Evolutionary conservation across 768 basidiomycete species (phyloP).

Genomic region (Termitomyces sp.): DNA sequence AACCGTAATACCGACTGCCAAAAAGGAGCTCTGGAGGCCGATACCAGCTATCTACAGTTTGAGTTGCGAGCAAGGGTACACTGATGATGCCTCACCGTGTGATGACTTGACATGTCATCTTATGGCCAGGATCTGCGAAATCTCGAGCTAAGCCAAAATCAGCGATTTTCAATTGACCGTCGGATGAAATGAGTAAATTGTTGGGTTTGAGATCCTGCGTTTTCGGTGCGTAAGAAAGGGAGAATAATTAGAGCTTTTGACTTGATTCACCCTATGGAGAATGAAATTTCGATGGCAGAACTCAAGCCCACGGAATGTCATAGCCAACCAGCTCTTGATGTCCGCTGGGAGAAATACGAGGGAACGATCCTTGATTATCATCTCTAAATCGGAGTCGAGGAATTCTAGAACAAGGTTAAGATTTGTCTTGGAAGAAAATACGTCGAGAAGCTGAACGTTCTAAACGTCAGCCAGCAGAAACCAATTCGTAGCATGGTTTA

Average conservation of each 20-base stretch:
- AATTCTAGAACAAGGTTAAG: slow-evolving; percentile 97
- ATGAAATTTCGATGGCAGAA: slow-evolving; percentile 96
- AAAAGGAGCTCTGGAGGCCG: slow-evolving; percentile 94
- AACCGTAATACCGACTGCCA: slow-evolving; percentile 85
- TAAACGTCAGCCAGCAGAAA: neutral
- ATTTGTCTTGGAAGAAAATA: slow-evolving; percentile 94
- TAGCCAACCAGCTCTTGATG: slow-evolving; percentile 98
- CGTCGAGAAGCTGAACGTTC: slow-evolving; percentile 75
- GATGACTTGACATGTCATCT: slow-evolving; percentile 98
- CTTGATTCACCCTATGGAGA: slow-evolving; percentile 72
- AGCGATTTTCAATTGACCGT: slow-evolving; percentile 92
- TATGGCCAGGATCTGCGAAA: slow-evolving; percentile 89
- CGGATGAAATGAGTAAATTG: slow-evolving; percentile 88
- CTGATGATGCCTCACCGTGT: slow-evolving; percentile 62
- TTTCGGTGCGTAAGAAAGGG: neutral
- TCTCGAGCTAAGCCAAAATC: slow-evolving; percentile 99
- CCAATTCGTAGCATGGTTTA: neutral
- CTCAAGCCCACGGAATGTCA: slow-evolving; percentile 97
- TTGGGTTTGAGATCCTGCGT: slow-evolving; percentile 95
- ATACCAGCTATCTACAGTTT: slow-evolving; percentile 70
- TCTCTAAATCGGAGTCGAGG: slow-evolving; percentile 93
- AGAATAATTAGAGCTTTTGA: neutral
- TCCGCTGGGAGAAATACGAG: slow-evolving; percentile 93
- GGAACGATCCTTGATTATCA: slow-evolving; percentile 89
- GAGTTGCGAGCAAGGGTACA: slow-evolving; percentile 1